These are phyloP conservation scores for Mortierella sp. DNA, from an alignment of 371 early-diverging fungal species.

Conservation along the genomic window DNA sequence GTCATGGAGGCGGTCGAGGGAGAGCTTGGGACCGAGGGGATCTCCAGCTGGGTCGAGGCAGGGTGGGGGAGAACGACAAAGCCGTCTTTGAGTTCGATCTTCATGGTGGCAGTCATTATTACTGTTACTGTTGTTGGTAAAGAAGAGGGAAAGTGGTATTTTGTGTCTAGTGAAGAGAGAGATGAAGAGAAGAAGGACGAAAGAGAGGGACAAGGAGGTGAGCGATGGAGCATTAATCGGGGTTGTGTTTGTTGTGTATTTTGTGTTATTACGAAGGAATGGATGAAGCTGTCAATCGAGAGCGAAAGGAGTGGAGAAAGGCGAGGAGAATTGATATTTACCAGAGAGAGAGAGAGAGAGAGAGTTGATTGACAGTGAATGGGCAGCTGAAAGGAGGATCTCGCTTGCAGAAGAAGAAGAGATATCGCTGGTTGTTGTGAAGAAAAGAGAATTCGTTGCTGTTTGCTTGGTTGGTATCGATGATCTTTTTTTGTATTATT, in stretches of 20 bases:
- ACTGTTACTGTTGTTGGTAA: not conserved
- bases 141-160: not conserved
- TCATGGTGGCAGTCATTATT: constrained; percentile 42
- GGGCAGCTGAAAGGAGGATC: too few species aligned
- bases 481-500: too few species aligned
- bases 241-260: not conserved
- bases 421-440: too few species aligned
- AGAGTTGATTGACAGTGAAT: not conserved
- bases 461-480: too few species aligned
- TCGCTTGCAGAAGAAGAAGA: too few species aligned
- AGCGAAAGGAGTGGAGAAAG: too few species aligned
- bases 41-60: not conserved
- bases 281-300: too few species aligned
- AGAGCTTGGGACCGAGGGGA: constrained; percentile 2
- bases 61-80: constrained; percentile 41
- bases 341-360: not conserved
- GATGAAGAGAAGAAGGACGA: not conserved
- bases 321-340: too few species aligned
- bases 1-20: constrained; percentile 28
- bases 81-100: constrained; percentile 39
- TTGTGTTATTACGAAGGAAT: not conserved
- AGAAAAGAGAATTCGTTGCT: too few species aligned
- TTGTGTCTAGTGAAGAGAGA: not conserved
- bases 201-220: not conserved
- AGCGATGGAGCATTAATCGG: not conserved